Percentiles rank a stretch among this genome's conserved stretches.
phyloP scores from a whole-genome alignment of 1,139 yeast species.

The Arxiozyma heterogenica region DNA sequence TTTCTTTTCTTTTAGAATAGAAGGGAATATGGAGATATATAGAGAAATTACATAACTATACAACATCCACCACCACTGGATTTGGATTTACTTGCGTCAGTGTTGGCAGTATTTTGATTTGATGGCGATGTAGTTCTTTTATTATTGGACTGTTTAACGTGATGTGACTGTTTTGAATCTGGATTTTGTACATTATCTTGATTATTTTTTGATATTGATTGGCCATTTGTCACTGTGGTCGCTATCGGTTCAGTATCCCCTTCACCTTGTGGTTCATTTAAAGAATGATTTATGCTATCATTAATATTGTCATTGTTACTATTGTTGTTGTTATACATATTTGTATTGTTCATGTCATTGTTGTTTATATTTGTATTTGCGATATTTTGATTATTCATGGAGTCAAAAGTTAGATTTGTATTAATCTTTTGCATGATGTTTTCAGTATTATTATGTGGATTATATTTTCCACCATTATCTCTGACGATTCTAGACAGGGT shows the following conservation, averaged over 20 bases:
- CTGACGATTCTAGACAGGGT: slow-evolving; percentile 62
- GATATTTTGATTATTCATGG: neutral
- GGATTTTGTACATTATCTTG: neutral
- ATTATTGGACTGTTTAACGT: neutral
- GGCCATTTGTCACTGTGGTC: neutral
- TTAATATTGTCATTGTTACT: neutral
- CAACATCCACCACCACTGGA: slow-evolving; percentile 24
- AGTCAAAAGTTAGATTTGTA: neutral
- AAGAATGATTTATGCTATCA: neutral
- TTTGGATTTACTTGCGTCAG: slow-evolving; percentile 2
- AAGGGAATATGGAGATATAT: neutral
- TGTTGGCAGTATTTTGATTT: neutral
- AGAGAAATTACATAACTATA: slow-evolving; percentile 12
- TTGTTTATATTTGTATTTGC: neutral
- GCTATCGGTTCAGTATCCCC: neutral
- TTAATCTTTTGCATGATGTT: neutral
- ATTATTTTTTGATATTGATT: neutral
- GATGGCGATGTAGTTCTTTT: neutral
- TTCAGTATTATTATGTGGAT: slow-evolving; percentile 9
- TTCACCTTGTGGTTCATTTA: neutral
- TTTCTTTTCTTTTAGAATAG: neutral
- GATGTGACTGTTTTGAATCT: too few relatives aligned
- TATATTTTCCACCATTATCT: slow-evolving; percentile 32
- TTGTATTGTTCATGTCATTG: neutral
- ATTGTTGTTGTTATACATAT: neutral